Base-by-base conservation (phyloP, 495 filamentous ascomycete species). In the Aspergillus nidulans region DNA sequence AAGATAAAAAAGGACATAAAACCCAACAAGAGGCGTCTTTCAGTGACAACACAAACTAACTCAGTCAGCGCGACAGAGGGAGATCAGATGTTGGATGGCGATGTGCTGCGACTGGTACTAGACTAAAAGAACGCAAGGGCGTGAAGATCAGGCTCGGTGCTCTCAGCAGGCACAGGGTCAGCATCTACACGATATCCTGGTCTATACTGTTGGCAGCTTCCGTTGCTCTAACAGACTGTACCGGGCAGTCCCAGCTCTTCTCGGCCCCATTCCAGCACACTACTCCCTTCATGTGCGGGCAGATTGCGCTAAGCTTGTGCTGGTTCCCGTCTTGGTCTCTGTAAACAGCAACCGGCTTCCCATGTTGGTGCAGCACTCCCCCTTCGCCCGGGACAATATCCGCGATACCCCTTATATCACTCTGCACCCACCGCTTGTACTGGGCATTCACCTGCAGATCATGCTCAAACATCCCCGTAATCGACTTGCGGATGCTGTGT, bases 381-480 rank as follows among this genome's bases (percentile, higher is more conserved):
- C 81, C 80, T 2, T 58, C 63, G 1, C 78, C 76, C 0, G 54
- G 59, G 6, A 49, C 67, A 12, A 84, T 61, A 38, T 83, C 77
- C 65, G 84, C 82, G 43, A 84, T 84, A 55, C 83, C 82, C 5
- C 62, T 63, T 44, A 84, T 75, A 50, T 84, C 81, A 3, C 72
- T 68, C 57, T 81, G 65, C 48, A 83, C 19, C n/a, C 76, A 77
- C 7, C 80, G 68, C 66, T 77, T 78, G 59, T 84, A 85, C 59
- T 81, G 77, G 21, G 66, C 23, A 56, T 85, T 84, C 58, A 81
- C 74, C 65, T 84, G 72, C 5, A 79, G 19, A 25, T 81, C 77
- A 58, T 78, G 71, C 8, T 41, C 42, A 4, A 76, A 15, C 56
- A 70, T 73, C n/a, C 73, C 65, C 2, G 67, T 57, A 3, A 65